Evolutionary conservation across 768 basidiomycete genomes (phyloP).

Genomic region (Phylloporus arenicola): DNA sequence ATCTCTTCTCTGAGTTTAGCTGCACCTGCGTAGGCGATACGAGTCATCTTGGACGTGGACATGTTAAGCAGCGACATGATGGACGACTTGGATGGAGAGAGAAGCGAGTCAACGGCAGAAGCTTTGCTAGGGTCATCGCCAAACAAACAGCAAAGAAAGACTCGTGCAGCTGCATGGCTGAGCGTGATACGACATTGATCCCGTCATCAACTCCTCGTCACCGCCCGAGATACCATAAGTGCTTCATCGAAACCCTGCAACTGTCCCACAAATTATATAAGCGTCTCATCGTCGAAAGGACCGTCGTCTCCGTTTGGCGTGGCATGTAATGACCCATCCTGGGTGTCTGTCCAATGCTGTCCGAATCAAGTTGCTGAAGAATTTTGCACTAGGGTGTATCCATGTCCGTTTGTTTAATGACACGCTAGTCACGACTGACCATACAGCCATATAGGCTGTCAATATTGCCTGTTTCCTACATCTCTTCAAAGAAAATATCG

Average conservation of each 20-base stretch:
- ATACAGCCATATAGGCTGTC: conserved; percentile 37
- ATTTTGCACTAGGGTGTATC: conserved; percentile 21
- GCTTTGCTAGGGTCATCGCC: no score
- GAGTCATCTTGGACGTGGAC: no score
- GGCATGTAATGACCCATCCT: conserved; percentile 8
- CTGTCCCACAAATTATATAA: not conserved
- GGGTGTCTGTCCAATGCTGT: conserved; percentile 8
- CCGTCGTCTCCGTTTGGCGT: not conserved
- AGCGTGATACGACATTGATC: no score
- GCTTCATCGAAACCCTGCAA: no score
- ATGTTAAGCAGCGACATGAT: no score
- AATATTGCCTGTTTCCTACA: conserved; percentile 58
- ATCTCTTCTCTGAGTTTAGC: conserved; percentile 24
- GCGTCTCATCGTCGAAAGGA: not conserved
- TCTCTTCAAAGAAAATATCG: conserved; percentile 59
- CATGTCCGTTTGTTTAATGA: conserved; percentile 19
- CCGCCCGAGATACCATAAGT: no score
- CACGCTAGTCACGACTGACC: conserved; percentile 1
- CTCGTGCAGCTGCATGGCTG: no score
- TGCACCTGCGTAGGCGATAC: conserved; percentile 19
- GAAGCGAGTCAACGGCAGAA: no score
- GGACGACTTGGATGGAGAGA: no score
- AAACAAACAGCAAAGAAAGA: no score
- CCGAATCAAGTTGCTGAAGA: conserved; percentile 6
- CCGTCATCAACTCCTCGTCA: no score